Percentiles rank a stretch among this genome's conserved stretches.
These are phyloP conservation scores for Apiospora sp. DNA, from an alignment of 2,329 filamentous ascomycete genomes.

Conservation along the genomic window DNA sequence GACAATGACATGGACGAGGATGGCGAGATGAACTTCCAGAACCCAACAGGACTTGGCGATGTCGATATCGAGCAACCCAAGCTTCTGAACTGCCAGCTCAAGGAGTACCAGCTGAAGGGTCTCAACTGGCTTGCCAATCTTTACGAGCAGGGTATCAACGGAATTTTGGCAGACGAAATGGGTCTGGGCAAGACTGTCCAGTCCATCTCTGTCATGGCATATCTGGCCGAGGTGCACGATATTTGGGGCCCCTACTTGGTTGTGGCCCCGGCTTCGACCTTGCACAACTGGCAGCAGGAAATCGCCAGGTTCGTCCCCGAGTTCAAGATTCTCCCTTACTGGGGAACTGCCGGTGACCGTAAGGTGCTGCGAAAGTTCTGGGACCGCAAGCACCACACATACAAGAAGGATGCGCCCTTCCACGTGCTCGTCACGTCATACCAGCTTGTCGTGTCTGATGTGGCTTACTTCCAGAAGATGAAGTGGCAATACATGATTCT, in stretches of 20 bases:
- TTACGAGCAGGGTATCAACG: constrained; percentile 99
- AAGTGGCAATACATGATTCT: constrained; percentile 99
- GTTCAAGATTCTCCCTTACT: constrained; percentile 96
- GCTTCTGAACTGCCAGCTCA: constrained; percentile 90
- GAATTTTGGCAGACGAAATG: constrained; percentile 98
- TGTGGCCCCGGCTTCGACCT: constrained; percentile 91
- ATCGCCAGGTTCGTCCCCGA: constrained; percentile 93
- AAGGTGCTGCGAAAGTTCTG: constrained; percentile 98
- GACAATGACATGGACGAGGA: constrained; percentile 81
- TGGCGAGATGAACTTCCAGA: constrained; percentile 99
- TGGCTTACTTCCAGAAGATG: constrained; percentile 98
- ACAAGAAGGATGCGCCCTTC: constrained; percentile 91
- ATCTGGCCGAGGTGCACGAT: constrained; percentile 95
- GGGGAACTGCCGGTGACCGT: constrained; percentile 92
- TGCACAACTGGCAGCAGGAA: constrained; percentile 99
- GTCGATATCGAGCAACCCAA: constrained; percentile 95
- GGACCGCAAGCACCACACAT: constrained; percentile 97
- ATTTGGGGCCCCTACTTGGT: constrained; percentile 98
- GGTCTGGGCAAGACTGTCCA: constrained; percentile 99
- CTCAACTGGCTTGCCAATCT: constrained; percentile 99
- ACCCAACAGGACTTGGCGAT: constrained; percentile 92
- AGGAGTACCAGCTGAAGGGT: constrained; percentile 98
- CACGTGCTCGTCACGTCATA: constrained; percentile 97
- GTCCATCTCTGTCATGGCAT: constrained; percentile 99
- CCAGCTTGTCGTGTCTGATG: constrained; percentile 94